phyloP scores from a whole-genome alignment of 148 eudicot species.

The Agrostemma githago region DNA sequence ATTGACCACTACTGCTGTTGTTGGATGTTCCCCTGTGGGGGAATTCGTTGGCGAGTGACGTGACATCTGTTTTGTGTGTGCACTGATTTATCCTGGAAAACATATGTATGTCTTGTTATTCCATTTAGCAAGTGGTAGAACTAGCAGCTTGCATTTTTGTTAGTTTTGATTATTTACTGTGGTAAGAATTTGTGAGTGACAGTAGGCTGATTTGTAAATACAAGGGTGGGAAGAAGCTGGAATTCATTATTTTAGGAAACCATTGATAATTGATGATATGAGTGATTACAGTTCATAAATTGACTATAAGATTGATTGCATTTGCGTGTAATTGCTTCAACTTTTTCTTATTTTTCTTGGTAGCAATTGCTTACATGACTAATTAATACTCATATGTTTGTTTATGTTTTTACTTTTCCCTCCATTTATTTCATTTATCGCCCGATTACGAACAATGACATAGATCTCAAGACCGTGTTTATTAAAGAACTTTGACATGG shows the following conservation, averaged over 20 bases:
- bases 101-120: neutral
- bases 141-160: constrained; percentile 46
- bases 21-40: constrained; percentile 6
- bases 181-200: neutral
- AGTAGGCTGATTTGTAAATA: neutral
- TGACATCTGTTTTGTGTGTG: neutral
- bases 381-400: too few species aligned
- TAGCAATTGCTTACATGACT: neutral
- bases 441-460: too few species aligned
- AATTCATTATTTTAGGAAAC: neutral
- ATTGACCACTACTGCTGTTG: constrained; percentile 22
- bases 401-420: too few species aligned
- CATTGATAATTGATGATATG: neutral
- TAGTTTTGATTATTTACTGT: constrained; percentile 11
- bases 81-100: constrained; percentile 9
- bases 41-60: neutral
- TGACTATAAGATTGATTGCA: neutral
- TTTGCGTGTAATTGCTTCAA: neutral
- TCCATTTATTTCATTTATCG: too few species aligned
- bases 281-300: neutral
- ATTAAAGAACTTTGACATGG: too few species aligned
- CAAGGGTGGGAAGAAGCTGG: neutral
- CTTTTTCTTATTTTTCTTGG: too few species aligned
- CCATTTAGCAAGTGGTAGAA: constrained; percentile 13
- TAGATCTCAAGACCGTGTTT: too few species aligned